Conservation (phyloP, 805 yeast genomes). For the Maudiozyma pseudohumilis region DNA sequence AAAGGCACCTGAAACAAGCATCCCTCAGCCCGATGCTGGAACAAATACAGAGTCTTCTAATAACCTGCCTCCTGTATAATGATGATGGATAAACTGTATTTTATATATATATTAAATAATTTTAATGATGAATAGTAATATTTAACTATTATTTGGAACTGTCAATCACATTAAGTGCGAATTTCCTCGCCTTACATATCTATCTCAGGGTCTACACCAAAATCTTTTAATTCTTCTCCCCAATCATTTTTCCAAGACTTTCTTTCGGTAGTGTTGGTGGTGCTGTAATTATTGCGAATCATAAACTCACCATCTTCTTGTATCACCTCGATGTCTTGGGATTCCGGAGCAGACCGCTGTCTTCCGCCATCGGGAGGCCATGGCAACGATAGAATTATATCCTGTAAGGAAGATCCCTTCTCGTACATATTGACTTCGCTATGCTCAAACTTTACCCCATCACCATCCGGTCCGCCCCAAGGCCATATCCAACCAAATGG, state of each 20-base stretch:
- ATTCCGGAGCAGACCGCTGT: too few species aligned
- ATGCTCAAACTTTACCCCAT: constrained; percentile 50
- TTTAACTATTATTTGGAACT: too few species aligned
- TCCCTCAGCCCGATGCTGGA: too few species aligned
- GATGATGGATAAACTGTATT: too few species aligned
- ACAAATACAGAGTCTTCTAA: too few species aligned
- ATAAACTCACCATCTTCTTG: constrained; percentile 25
- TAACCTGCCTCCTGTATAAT: too few species aligned
- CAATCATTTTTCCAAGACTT: constrained; percentile 60
- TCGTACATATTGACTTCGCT: constrained; percentile 40
- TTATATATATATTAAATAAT: too few species aligned
- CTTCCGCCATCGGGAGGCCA: constrained; percentile 89
- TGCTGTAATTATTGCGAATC: constrained; percentile 25
- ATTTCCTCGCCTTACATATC: too few species aligned
- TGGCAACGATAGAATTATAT: constrained; percentile 57
- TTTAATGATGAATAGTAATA: too few species aligned
- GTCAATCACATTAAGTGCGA: too few species aligned
- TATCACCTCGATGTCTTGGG: constrained; percentile 18
- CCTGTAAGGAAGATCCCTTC: constrained; percentile 23
- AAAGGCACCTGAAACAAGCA: too few species aligned
- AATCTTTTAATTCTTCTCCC: constrained; percentile 80
- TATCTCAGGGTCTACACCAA: constrained; percentile 74
- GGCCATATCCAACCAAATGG: constrained; percentile 63
- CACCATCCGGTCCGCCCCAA: constrained; percentile 50
- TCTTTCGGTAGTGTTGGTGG: constrained; percentile 31